Conservation (phyloP, 2,329 filamentous ascomycete genomes). For the Parafenestella ontariensis region DNA sequence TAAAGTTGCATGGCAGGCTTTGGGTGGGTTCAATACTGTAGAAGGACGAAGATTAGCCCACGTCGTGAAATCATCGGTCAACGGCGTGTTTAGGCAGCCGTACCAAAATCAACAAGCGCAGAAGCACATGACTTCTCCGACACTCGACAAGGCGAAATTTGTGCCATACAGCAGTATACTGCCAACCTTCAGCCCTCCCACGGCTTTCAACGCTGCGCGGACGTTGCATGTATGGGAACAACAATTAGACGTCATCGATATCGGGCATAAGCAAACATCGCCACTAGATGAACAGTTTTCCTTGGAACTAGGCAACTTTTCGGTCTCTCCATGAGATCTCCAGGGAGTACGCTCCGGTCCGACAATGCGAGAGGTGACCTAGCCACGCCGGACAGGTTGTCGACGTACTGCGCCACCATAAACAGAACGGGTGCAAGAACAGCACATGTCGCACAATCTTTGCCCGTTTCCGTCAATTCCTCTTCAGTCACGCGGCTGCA, state of each 20-base stretch:
- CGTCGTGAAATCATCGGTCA: conserved; percentile 13
- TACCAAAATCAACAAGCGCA: background rate
- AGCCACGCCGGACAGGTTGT: too few species aligned
- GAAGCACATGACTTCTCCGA: background rate
- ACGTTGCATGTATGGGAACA: background rate
- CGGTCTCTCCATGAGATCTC: background rate
- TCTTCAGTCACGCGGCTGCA: background rate
- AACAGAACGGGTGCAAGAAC: too few species aligned
- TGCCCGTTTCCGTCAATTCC: too few species aligned
- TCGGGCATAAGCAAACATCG: background rate
- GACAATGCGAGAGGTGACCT: too few species aligned
- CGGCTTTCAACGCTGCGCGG: background rate
- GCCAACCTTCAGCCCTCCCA: background rate
- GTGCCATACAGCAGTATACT: background rate
- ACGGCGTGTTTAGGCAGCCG: conserved; percentile 13
- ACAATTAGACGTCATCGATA: background rate
- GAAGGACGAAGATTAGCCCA: conserved; percentile 28
- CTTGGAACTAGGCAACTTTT: background rate
- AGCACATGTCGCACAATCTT: too few species aligned
- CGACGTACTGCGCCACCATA: too few species aligned
- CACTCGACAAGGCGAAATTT: background rate
- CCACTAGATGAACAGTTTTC: background rate
- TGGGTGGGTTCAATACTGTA: conserved; percentile 30
- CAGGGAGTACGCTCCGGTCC: too few species aligned
- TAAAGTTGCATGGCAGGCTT: conserved; percentile 34